Evolutionary conservation across 306 rosid genomes (phyloP).

Genomic region (Chamaecrista fasciculata): DNA sequence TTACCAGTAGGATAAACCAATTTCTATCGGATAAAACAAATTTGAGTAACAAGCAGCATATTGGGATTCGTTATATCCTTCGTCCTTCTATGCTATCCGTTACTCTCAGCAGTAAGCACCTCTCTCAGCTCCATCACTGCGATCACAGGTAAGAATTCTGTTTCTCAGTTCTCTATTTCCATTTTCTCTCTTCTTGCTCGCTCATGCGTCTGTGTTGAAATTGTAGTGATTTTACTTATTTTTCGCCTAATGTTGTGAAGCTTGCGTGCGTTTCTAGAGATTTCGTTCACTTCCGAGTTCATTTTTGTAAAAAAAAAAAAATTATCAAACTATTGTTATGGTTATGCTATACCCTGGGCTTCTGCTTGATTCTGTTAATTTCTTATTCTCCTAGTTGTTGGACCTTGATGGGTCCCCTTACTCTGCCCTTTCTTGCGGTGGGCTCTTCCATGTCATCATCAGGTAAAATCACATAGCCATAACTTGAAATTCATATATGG

Average conservation of each 20-base stretch:
- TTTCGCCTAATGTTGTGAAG: not conserved
- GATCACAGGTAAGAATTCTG: constrained; percentile 16
- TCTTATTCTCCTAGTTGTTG: constrained; percentile 23
- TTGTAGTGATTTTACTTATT: not conserved
- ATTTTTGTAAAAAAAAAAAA: constrained; percentile 2
- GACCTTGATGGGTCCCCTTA: constrained; percentile 52
- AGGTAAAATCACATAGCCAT: constrained; percentile 34
- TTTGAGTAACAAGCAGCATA: not conserved
- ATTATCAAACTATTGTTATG: not conserved
- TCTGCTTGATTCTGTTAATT: constrained; percentile 20
- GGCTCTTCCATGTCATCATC: constrained; percentile 44
- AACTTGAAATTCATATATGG: not conserved
- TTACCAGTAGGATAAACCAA: too few relatives aligned
- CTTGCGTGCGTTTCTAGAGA: not conserved
- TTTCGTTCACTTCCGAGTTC: not conserved
- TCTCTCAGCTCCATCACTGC: not conserved
- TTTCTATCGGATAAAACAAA: not conserved
- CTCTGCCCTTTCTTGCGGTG: constrained; percentile 44
- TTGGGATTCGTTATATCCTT: not conserved
- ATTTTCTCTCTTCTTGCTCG: not conserved
- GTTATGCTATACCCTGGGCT: not conserved
- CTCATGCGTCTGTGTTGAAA: not conserved
- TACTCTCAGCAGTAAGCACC: not conserved
- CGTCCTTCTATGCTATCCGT: constrained; percentile 8
- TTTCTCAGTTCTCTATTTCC: not conserved